Evolutionary conservation across 768 basidiomycete species (phyloP), one percentile per base, ranked within the genome.

Genomic region (Tylopilus sp.): DNA sequence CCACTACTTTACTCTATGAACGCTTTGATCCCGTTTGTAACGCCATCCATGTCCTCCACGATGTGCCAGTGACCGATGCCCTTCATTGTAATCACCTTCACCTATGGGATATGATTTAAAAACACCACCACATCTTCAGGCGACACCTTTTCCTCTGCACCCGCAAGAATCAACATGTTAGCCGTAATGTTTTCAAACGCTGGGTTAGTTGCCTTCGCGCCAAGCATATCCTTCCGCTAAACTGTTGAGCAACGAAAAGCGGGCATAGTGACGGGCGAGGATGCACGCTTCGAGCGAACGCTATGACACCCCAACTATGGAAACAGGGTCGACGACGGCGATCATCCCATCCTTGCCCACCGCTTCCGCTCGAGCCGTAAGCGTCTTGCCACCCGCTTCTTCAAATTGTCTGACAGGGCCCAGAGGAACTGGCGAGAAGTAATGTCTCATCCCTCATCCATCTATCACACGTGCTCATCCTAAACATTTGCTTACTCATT

Each of bases 291-390:
- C 48, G 6, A 49, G 51, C 35, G 46, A 45, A 21, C 47, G 44
- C n/a, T 21, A 20, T 2, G 45, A 54, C 45, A 54, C 40, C 26
- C 45, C 44, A 17, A 31, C 35, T 31, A 38, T 58, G 20, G 42
- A 44, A 13, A 54, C 10, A 8, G 47, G 23, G 25, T 50, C 43
- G 1, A 39, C 43, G 20, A 54, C 20, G 12, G 45, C 45, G 33
- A 54, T 44, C 51, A 58, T 54, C 38, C 48, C 48, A 22, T 43
- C 49, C n/a, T 39, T 48, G 42, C 33, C 20, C 18, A 50, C 48
- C 5, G 28, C 46, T 26, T 47, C 51, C 18, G 48, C 49, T 20
- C 43, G 36, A 23, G 23, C 53, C 6, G 15, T n/a, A 26, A 50
- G 39, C 8, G 21, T 18, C 10, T 26, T 28, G 17, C 39, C 22